Evolutionary conservation across 306 rosid species (phyloP).

Genomic region (Acacia melanoxylon): DNA sequence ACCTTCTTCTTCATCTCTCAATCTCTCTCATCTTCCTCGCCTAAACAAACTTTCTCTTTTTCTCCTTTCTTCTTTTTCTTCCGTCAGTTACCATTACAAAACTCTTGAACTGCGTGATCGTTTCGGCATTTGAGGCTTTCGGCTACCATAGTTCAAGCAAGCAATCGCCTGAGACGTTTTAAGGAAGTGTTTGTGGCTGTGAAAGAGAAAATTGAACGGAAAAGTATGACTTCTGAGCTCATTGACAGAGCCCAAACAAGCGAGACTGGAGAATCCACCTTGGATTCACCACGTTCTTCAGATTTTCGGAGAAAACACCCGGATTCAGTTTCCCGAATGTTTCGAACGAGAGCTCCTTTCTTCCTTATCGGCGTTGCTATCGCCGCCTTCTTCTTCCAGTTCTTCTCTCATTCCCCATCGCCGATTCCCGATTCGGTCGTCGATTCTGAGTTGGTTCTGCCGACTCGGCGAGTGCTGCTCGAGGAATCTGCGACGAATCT

Average conservation of each 20-base stretch:
- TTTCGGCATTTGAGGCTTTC: neutral
- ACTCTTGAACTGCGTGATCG: neutral
- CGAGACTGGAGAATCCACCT: neutral
- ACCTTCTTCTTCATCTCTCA: neutral
- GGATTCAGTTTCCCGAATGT: neutral
- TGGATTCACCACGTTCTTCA: neutral
- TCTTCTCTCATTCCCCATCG: slow-evolving; percentile 8
- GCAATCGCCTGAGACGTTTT: neutral
- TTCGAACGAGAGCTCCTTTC: slow-evolving; percentile 30
- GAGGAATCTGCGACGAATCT: slow-evolving; percentile 32
- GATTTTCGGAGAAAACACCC: neutral
- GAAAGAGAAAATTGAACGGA: neutral
- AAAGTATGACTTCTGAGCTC: slow-evolving; percentile 41
- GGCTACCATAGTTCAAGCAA: neutral
- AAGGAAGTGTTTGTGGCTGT: neutral
- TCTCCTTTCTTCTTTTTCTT: neutral
- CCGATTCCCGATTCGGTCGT: neutral
- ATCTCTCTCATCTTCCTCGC: neutral
- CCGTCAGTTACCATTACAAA: neutral
- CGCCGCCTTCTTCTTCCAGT: slow-evolving; percentile 41
- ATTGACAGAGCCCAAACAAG: slow-evolving; percentile 46
- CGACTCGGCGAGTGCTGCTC: slow-evolving; percentile 19
- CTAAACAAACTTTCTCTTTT: neutral
- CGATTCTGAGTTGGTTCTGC: neutral
- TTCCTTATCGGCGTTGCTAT: slow-evolving; percentile 34